Percentiles rank a stretch among this genome's conserved stretches.
Evolutionary conservation across 148 eudicot genomes (phyloP).

Genomic region (Linanthus parryae): DNA sequence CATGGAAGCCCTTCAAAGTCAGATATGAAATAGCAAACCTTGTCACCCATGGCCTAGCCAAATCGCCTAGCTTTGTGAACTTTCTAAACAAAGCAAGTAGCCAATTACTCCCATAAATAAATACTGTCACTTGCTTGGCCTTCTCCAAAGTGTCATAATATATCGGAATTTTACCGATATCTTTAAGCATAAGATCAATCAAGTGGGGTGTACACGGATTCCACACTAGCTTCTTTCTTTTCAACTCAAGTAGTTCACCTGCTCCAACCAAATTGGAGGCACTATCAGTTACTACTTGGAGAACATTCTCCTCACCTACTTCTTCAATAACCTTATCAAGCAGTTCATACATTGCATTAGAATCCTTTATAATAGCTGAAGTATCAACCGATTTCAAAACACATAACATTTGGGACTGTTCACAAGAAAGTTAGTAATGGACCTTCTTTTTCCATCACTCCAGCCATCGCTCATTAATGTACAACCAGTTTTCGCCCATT

Average conservation of each 20-base stretch:
- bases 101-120: not conserved
- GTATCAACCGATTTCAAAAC: not conserved
- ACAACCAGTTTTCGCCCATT: not conserved
- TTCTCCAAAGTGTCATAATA: not conserved
- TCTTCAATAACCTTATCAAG: not conserved
- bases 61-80: not conserved
- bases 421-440: not conserved
- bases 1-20: not conserved
- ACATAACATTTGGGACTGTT: not conserved
- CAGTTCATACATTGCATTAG: not conserved
- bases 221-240: not conserved
- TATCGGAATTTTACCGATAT: not conserved
- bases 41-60: not conserved
- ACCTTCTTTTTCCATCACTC: not conserved
- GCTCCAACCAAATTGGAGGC: slow-evolving; percentile 1
- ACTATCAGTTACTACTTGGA: slow-evolving; percentile 6
- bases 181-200: not conserved
- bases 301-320: not conserved
- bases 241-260: not conserved
- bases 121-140: not conserved
- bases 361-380: not conserved
- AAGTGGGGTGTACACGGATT: not conserved
- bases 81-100: not conserved
- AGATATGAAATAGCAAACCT: not conserved
- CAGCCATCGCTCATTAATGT: not conserved